Percentiles rank a stretch among this genome's conserved stretches.
phyloP scores from a whole-genome alignment of 2,329 filamentous ascomycete genomes.

The Mycosphaerelloides madeirae region DNA sequence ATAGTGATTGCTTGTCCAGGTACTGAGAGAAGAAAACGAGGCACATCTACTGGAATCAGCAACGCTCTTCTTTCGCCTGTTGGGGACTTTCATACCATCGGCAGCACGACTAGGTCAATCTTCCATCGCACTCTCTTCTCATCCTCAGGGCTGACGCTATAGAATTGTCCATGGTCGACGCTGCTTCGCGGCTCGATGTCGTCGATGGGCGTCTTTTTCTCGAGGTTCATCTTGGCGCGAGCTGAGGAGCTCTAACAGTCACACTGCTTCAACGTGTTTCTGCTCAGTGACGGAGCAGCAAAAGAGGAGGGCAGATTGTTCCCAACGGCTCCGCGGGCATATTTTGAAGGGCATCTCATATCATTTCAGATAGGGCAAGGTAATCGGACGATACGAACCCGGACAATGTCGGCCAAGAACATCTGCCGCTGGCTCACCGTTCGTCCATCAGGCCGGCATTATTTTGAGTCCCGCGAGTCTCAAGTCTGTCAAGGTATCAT shows the following conservation, averaged over 20 bases:
- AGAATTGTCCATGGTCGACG: conserved; percentile 7
- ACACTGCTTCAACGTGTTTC: no score
- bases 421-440: background rate
- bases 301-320: no score
- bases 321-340: no score
- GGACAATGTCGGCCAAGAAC: no score
- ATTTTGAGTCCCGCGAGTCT: no score
- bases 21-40: conserved; percentile 32
- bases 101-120: conserved; percentile 17
- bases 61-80: background rate
- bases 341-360: no score
- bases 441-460: no score
- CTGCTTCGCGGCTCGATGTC: conserved; percentile 1
- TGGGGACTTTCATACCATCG: conserved; percentile 10
- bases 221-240: background rate
- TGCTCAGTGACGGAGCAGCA: no score
- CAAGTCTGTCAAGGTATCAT: no score
- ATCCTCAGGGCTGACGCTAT: conserved; percentile 1
- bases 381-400: background rate
- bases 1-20: conserved; percentile 48
- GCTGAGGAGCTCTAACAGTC: background rate
- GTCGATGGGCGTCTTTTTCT: conserved; percentile 6
- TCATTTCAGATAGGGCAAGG: conserved; percentile 5
- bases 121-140: conserved; percentile 16
- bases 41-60: conserved; percentile 19